Conservation (phyloP, 345 rosid species). For the Kandelia obovata region DNA sequence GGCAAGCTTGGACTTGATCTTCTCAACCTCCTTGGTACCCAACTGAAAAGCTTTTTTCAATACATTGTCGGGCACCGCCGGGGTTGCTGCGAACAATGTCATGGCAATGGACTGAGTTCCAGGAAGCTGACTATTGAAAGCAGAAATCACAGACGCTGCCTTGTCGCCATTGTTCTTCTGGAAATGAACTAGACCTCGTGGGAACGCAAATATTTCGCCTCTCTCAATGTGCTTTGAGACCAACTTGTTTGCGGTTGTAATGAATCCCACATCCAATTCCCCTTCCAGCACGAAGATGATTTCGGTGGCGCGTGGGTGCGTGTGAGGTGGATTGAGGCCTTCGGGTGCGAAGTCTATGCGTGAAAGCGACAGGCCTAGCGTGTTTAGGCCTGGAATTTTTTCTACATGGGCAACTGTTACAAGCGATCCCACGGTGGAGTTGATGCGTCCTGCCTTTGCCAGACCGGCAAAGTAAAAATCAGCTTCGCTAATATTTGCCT, state of each 20-base stretch:
- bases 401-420: constrained; percentile 26
- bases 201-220: constrained; percentile 27
- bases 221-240: constrained; percentile 12
- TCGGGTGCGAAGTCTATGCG: constrained; percentile 22
- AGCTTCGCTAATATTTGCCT: constrained; percentile 14
- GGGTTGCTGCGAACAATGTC: constrained; percentile 21
- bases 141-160: constrained; percentile 22
- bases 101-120: constrained; percentile 26
- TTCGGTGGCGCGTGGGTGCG: constrained; percentile 33
- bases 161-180: constrained; percentile 25
- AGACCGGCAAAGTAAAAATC: constrained; percentile 27
- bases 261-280: constrained; percentile 27
- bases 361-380: constrained; percentile 19
- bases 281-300: constrained; percentile 24
- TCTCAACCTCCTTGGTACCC: constrained; percentile 28
- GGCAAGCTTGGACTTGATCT: constrained; percentile 30
- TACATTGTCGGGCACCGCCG: constrained; percentile 22
- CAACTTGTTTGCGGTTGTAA: constrained; percentile 26
- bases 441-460: constrained; percentile 20
- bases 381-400: constrained; percentile 32
- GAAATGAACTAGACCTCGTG: constrained; percentile 26
- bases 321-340: constrained; percentile 31
- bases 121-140: constrained; percentile 30
- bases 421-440: constrained; percentile 23
- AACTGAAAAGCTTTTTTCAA: constrained; percentile 27